Evolutionary conservation across 306 rosid genomes (phyloP), one percentile per base, ranked within the genome.

Genomic region (Ceratonia siliqua): DNA sequence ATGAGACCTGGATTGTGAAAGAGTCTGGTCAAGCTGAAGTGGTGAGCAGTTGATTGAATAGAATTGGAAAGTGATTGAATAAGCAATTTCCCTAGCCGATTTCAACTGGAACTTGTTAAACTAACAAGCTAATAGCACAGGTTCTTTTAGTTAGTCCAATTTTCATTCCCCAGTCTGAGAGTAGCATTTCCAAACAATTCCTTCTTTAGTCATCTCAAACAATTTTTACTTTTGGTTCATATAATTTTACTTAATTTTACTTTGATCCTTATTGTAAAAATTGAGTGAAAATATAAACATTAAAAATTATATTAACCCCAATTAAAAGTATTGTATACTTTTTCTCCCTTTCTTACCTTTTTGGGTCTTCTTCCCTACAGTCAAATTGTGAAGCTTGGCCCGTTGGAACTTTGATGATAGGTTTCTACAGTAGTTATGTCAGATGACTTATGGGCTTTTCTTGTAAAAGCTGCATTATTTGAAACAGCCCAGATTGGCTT

Each of bases 361-460:
- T 20, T 38, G 77, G 72, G 45, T 63, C 59, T 79, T 36, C 70
- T 77, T 11, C 42, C 61, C 56, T 42, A 54, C 45, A 33, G 68
- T 75, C 73, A 62, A 53, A 32, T 68, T 62, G 42, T 54, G 74
- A 62, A 59, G 48, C 28, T 69, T 63, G 72, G 73, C 28, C 81
- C 81, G 13, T n/a, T 55, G 65, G 50, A 24, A 42, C 73, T 48
- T 32, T 46, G 61, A 35, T 53, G 50, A 68, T 57, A 15, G 73
- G 72, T 71, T 8, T 41, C 67, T 55, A 27, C 62, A 50, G 54
- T 49, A 66, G 45, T 32, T 50, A 20, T 72, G 71, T 70, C 77
- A 82, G 70, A 55, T 41, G 11, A 32, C 43, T 32, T 45, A 32
- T 64, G 57, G 82, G 8, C 49, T 17, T 43, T 42, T 59, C 62